Evolutionary conservation across 2,329 filamentous ascomycete species (phyloP), one percentile per base, ranked within the genome.

Genomic region (Microthyrium microscopicum): DNA sequence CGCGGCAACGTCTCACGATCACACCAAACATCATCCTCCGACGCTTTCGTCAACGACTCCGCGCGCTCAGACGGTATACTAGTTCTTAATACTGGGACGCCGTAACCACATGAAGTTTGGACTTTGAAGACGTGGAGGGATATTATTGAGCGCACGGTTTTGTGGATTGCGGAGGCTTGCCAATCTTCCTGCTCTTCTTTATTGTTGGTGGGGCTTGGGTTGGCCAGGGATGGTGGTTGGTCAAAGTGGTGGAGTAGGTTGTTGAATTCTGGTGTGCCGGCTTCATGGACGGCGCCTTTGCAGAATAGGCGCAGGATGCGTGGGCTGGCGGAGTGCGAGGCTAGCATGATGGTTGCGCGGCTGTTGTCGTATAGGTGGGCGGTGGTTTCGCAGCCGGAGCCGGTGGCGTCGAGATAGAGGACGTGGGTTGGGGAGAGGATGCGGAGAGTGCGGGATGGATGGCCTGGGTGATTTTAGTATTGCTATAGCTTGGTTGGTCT

Each of bases 291-390:
- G 4, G 47, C 51, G 4, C 67, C 68, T 6, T 46, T 60, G 29
- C 73, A 77, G 48, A 75, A 78, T 31, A 77, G 59, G 4, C 75
- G 58, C 49, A 77, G 48, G 45, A 80, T 79, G 35, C 70, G 60
- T 12, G 75, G 73, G 0, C 57, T 47, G 4, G 56, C 42, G 1
- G 66, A 68, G 41, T 77, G 79, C 16, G 68, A 73, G 49, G 68
- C 76, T 55, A 84, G 82, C 64, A 83, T 73, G 46, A 85, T 56
- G 5, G 77, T 82, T 13, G 79, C 65, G 12, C 80, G 68, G 20
- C 73, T 76, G 45, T 85, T 85, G 47, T 87, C 79, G 48, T 81
- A 74, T 8, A 81, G 54, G 46, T 85, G 79, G 4, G 70, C 63
- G 39, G 85, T 75, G 3, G 79, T 85, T 56, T 87, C 80, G 46